Evolutionary conservation across 2,329 filamentous ascomycete species (phyloP).

Genomic region (Fusarium floridanum): DNA sequence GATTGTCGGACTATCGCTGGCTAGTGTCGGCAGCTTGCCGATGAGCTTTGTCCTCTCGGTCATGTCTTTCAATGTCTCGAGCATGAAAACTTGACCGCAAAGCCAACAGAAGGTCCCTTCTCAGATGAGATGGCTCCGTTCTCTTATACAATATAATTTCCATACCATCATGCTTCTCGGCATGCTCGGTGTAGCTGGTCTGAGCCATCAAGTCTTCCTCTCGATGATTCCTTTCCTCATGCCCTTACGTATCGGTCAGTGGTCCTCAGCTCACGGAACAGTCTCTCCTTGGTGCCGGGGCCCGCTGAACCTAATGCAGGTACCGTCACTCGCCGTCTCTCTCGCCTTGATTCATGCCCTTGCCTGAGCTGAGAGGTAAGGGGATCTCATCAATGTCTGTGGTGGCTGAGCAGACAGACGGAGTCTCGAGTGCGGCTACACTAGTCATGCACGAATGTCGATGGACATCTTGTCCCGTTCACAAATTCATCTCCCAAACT

Average conservation of each 20-base stretch:
- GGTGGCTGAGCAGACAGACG: conserved; percentile 16
- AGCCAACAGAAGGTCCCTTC: conserved; percentile 1
- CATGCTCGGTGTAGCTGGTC: conserved; percentile 14
- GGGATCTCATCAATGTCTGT: conserved; percentile 12
- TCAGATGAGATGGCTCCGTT: neutral
- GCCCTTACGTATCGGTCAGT: conserved; percentile 4
- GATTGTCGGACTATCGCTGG: neutral
- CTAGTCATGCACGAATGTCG: conserved; percentile 31
- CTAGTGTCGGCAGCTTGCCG: conserved; percentile 1
- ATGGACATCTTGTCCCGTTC: conserved; percentile 31
- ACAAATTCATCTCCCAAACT: conserved; percentile 10
- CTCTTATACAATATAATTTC: neutral
- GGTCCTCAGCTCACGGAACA: conserved; percentile 3
- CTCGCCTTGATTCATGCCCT: conserved; percentile 32
- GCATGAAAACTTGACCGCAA: neutral
- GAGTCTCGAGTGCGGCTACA: neutral
- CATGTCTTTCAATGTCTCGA: neutral
- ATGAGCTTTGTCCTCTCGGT: neutral
- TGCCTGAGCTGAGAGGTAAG: conserved; percentile 26
- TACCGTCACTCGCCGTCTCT: conserved; percentile 22
- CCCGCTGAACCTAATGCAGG: conserved; percentile 36
- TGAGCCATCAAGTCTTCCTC: neutral
- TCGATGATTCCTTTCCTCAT: conserved; percentile 17
- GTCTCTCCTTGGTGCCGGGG: conserved; percentile 16
- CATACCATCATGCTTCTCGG: conserved; percentile 10